A percentile compares a stretch with the other conserved stretches of the same genome.
These are phyloP conservation scores for Calonectria henricotiae DNA, from an alignment of 2,329 filamentous ascomycete genomes.

Conservation along the genomic window DNA sequence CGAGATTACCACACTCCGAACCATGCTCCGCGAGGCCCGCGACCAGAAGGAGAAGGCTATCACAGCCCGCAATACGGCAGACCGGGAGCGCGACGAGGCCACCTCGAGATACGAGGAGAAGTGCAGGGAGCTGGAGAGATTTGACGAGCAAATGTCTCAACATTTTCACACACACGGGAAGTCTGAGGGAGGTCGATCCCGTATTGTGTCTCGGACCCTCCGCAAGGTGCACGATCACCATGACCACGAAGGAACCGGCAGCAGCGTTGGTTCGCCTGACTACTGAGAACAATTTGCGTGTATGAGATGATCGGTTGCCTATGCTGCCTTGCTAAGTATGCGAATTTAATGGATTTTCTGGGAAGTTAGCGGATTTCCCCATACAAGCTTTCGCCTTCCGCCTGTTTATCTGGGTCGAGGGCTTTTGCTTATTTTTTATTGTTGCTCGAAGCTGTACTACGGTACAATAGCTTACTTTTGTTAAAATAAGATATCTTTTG, in stretches of 20 bases:
- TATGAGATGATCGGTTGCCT: neutral
- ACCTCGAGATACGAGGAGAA: slow-evolving; percentile 12
- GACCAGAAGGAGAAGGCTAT: slow-evolving; percentile 22
- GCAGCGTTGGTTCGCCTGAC: neutral
- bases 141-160: slow-evolving; percentile 15
- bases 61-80: neutral
- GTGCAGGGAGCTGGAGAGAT: slow-evolving; percentile 16
- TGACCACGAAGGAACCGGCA: slow-evolving; percentile 13
- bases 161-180: slow-evolving; percentile 40
- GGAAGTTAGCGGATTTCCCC: neutral
- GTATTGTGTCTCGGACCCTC: slow-evolving; percentile 58
- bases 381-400: neutral
- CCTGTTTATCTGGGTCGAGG: neutral
- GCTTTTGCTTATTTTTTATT: neutral
- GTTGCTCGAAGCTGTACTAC: neutral
- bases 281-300: neutral
- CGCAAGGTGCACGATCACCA: slow-evolving; percentile 2
- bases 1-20: slow-evolving; percentile 17
- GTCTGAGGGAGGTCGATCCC: slow-evolving; percentile 71
- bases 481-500: too few species aligned
- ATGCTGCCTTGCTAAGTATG: neutral
- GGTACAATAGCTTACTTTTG: neutral
- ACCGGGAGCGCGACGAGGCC: slow-evolving; percentile 16
- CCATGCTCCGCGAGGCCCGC: slow-evolving; percentile 21
- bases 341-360: neutral